These are phyloP conservation scores for Blumeria graminis DNA, from an alignment of 2,329 filamentous ascomycete genomes.

Conservation along the genomic window DNA sequence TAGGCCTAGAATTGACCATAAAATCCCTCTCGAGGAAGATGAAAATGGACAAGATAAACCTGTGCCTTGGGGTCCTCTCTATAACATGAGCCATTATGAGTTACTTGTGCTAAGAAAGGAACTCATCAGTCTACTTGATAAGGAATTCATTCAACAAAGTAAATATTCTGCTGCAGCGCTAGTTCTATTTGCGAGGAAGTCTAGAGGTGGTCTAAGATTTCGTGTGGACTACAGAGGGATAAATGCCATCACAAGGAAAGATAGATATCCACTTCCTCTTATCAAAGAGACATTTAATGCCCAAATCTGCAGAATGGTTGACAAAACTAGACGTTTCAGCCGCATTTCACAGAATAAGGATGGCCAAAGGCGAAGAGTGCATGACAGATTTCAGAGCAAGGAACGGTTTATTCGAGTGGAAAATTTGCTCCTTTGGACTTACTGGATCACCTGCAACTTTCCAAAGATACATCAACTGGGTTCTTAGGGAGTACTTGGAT, in stretches of 20 bases:
- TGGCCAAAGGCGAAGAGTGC: neutral
- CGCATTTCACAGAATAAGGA: slow-evolving; percentile 1
- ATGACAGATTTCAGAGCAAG: neutral
- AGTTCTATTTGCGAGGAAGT: slow-evolving; percentile 1
- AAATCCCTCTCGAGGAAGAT: too few relatives aligned
- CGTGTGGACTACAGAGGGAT: slow-evolving; percentile 2
- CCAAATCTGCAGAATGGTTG: neutral
- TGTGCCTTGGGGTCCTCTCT: too few relatives aligned
- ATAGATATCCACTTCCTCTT: neutral
- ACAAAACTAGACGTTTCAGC: neutral
- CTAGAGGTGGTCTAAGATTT: neutral
- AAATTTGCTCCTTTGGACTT: neutral
- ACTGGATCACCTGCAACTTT: neutral
- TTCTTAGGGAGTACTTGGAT: too few relatives aligned
- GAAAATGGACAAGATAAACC: too few relatives aligned
- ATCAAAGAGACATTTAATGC: neutral
- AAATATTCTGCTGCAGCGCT: too few relatives aligned
- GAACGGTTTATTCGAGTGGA: neutral
- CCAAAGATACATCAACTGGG: too few relatives aligned
- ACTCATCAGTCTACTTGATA: too few relatives aligned
- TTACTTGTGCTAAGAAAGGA: too few relatives aligned
- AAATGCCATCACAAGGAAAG: slow-evolving; percentile 3
- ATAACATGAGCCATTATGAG: too few relatives aligned
- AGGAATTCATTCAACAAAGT: too few relatives aligned
- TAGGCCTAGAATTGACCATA: too few relatives aligned